Conservation (phyloP, 1,139 yeast species). For the Pichia sp. region DNA sequence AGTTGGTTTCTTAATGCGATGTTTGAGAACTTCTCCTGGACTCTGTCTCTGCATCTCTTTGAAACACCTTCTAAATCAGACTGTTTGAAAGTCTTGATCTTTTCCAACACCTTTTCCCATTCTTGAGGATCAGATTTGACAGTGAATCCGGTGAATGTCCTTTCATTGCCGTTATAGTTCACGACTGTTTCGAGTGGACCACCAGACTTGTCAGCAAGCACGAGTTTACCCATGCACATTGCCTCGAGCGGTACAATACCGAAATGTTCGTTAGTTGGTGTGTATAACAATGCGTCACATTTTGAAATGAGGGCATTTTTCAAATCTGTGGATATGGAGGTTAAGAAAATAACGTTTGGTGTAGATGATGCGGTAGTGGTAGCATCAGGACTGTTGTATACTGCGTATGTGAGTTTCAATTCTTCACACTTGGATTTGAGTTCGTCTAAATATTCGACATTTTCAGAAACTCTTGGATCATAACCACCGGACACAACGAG, state of each 20-base stretch:
- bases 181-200: constrained; percentile 87
- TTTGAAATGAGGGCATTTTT: constrained; percentile 62
- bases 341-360: constrained; percentile 66
- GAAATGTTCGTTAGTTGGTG: constrained; percentile 92
- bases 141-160: constrained; percentile 74
- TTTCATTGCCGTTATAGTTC: constrained; percentile 32
- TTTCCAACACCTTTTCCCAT: constrained; percentile 64
- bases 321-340: constrained; percentile 67
- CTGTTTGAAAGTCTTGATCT: constrained; percentile 36
- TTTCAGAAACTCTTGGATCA: constrained; percentile 73
- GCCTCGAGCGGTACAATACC: constrained; percentile 98
- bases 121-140: constrained; percentile 49
- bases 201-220: constrained; percentile 82
- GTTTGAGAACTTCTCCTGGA: constrained; percentile 27
- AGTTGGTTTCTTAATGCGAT: constrained; percentile 24
- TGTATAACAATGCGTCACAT: constrained; percentile 69
- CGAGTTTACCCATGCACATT: constrained; percentile 81
- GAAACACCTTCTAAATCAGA: constrained; percentile 30
- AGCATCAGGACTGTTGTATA: neutral
- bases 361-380: neutral
- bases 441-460: constrained; percentile 67
- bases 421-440: constrained; percentile 49
- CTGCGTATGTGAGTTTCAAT: constrained; percentile 39
- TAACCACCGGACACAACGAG: constrained; percentile 91
- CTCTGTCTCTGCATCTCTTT: constrained; percentile 20